phyloP scores from a whole-genome alignment of 768 basidiomycete genomes.

The Lanmaoa rubissima region DNA sequence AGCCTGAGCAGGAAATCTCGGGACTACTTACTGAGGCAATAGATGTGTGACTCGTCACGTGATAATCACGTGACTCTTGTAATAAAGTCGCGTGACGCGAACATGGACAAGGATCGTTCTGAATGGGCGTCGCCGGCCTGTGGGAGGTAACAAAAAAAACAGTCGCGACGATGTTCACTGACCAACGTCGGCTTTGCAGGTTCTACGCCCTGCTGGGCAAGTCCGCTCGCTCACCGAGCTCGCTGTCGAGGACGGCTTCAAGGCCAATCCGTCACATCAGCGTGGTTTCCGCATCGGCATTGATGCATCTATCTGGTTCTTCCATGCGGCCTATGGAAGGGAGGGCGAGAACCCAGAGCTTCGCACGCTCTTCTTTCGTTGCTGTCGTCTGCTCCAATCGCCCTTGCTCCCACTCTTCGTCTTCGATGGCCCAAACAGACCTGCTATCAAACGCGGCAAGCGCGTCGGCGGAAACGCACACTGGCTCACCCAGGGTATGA shows the following conservation, averaged over 20 bases:
- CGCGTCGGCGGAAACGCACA: conserved; percentile 58
- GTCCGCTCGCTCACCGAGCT: conserved; percentile 75
- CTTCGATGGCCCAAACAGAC: conserved; percentile 87
- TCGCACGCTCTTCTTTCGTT: conserved; percentile 82
- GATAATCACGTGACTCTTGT: neutral
- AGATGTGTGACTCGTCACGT: neutral
- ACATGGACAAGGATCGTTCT: neutral
- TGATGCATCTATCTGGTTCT: conserved; percentile 82
- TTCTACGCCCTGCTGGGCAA: conserved; percentile 69
- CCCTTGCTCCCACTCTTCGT: conserved; percentile 89
- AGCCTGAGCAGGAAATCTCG: too few species aligned
- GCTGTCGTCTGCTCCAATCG: conserved; percentile 69
- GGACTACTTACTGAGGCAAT: too few species aligned
- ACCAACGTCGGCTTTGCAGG: conserved; percentile 32
- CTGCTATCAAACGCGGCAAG: conserved; percentile 77
- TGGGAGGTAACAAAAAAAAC: conserved; percentile 42
- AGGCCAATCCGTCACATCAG: conserved; percentile 56
- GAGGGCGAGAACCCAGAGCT: conserved; percentile 89
- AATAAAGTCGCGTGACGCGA: conserved; percentile 10
- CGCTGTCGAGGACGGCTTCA: conserved; percentile 72
- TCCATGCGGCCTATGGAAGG: conserved; percentile 63
- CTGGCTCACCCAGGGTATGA: conserved; percentile 73
- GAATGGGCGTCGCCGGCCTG: conserved; percentile 49
- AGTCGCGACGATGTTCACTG: conserved; percentile 12
- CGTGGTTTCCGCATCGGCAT: conserved; percentile 84